Evolutionary conservation across 192 early-diverging fungal species (phyloP).

Genomic region (Spizellomyces punctatus): DNA sequence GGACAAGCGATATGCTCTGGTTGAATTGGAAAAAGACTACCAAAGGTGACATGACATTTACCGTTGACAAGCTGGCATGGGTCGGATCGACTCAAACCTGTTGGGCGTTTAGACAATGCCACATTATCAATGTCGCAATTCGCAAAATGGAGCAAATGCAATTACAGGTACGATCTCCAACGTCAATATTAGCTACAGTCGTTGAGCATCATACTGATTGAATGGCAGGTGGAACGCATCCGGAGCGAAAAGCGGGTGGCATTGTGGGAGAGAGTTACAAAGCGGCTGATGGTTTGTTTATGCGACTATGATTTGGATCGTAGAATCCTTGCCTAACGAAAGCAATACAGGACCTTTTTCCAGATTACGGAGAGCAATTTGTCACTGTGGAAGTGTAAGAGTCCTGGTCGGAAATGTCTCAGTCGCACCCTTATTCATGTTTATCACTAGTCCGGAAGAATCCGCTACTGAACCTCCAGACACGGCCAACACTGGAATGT

Average conservation of each 20-base stretch:
- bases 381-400: neutral
- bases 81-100: too few species aligned
- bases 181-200: neutral
- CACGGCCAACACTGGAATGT: too few species aligned
- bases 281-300: conserved; percentile 42
- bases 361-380: conserved; percentile 18
- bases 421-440: too few species aligned
- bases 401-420: too few species aligned
- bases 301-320: neutral
- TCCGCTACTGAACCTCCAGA: too few species aligned
- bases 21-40: conserved; percentile 56
- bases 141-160: conserved; percentile 56
- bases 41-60: conserved; percentile 31
- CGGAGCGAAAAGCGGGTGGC: conserved; percentile 44
- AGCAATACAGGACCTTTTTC: conserved; percentile 15
- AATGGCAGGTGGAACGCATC: conserved; percentile 11
- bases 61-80: neutral
- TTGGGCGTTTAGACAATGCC: conserved; percentile 35
- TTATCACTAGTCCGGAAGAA: too few species aligned
- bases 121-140: conserved; percentile 56
- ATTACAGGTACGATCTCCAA: conserved; percentile 28
- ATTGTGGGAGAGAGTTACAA: conserved; percentile 50
- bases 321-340: neutral
- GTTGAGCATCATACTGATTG: conserved; percentile 5
- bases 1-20: conserved; percentile 41